These are phyloP conservation scores for Suhomyces xylopsoci DNA, from an alignment of 805 yeast species.

Conservation along the genomic window DNA sequence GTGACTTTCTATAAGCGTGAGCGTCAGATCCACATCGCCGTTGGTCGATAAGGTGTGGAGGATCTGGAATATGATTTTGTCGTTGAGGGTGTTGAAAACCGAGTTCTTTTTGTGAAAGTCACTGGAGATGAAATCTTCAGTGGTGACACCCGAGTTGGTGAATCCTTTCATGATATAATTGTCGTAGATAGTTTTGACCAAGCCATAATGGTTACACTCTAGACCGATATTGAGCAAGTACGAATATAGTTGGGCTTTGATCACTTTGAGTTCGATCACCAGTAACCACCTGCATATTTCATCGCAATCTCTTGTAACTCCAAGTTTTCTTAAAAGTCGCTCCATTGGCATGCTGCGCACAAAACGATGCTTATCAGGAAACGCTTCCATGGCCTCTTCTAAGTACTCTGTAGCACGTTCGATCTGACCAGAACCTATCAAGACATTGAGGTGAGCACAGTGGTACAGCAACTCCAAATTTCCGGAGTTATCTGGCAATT, in stretches of 20 bases:
- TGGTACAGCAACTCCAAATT: slow-evolving; percentile 17
- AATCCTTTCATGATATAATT: slow-evolving; percentile 29
- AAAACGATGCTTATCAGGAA: not conserved
- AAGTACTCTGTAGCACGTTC: slow-evolving; percentile 20
- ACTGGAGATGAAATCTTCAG: slow-evolving; percentile 24
- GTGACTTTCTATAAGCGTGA: slow-evolving; percentile 35
- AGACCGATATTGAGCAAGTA: slow-evolving; percentile 22
- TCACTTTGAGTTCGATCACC: not conserved
- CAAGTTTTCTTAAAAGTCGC: slow-evolving; percentile 2
- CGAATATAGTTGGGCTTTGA: slow-evolving; percentile 19
- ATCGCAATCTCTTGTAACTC: slow-evolving; percentile 21
- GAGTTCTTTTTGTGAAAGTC: slow-evolving; percentile 5
- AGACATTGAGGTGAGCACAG: slow-evolving; percentile 19
- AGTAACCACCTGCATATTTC: slow-evolving; percentile 14
- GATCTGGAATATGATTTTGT: slow-evolving; percentile 21
- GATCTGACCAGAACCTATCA: slow-evolving; percentile 23
- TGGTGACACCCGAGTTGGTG: slow-evolving; percentile 15
- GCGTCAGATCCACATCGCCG: slow-evolving; percentile 38
- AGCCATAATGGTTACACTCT: slow-evolving; percentile 20
- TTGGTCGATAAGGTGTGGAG: slow-evolving; percentile 29
- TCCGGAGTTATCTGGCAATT: slow-evolving; percentile 1
- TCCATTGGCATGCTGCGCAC: slow-evolving; percentile 1
- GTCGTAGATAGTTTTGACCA: slow-evolving; percentile 27
- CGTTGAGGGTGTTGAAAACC: slow-evolving; percentile 19
- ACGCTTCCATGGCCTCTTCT: slow-evolving; percentile 1